Percentiles rank a stretch among this genome's conserved stretches.
phyloP scores from a whole-genome alignment of 352 stramenopile genomes.

The Phytopythium oedochilum region DNA sequence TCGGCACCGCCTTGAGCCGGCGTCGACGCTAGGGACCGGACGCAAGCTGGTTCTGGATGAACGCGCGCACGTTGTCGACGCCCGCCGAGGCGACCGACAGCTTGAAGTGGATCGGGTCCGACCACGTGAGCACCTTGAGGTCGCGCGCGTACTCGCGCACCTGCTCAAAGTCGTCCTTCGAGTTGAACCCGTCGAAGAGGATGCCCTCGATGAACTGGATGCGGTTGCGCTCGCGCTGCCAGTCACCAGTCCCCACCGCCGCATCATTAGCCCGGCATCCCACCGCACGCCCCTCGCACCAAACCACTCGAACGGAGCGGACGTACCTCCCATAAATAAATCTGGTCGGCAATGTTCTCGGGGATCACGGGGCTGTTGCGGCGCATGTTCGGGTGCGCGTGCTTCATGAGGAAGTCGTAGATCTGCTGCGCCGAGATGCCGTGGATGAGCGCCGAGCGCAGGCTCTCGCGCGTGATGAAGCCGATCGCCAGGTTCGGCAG shows the following conservation, averaged over 20 bases:
- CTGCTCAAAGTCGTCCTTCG: conserved; percentile 80
- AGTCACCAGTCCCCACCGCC: too few relatives aligned
- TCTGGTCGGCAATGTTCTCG: conserved; percentile 89
- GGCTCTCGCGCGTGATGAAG: conserved; percentile 88
- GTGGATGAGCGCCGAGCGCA: conserved; percentile 85
- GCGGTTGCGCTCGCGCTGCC: conserved; percentile 77
- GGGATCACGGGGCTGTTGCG: conserved; percentile 72
- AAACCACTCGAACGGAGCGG: too few relatives aligned
- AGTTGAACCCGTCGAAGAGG: conserved; percentile 85
- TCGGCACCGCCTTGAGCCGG: too few relatives aligned
- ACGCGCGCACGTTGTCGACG: conserved; percentile 64
- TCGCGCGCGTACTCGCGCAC: conserved; percentile 63
- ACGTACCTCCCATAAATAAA: conserved; percentile 87
- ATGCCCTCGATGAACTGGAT: conserved; percentile 79
- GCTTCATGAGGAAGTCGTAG: conserved; percentile 89
- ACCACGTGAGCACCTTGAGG: conserved; percentile 78
- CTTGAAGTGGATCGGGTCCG: conserved; percentile 76
- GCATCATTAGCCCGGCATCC: too few relatives aligned
- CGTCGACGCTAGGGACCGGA: conserved; percentile 12
- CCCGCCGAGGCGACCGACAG: conserved; percentile 55
- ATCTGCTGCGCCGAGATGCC: conserved; percentile 91
- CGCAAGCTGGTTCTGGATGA: conserved; percentile 63
- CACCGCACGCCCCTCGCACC: too few relatives aligned
- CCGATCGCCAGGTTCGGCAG: conserved; percentile 90
- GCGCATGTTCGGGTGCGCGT: conserved; percentile 82